Base-by-base conservation (phyloP, 306 rosid species). In the Prunus davidiana region DNA sequence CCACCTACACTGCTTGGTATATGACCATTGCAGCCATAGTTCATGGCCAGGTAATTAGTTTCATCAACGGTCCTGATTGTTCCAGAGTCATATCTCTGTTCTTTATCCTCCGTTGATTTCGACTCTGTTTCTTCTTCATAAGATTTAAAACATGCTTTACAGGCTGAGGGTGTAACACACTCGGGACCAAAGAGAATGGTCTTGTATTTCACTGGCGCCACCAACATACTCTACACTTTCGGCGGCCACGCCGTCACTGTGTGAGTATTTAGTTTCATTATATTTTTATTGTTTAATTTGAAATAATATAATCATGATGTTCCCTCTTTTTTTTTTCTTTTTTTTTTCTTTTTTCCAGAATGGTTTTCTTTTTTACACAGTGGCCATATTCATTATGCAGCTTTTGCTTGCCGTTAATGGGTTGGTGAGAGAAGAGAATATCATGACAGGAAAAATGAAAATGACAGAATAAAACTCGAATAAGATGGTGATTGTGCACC, bases 171-270 rank as follows among this genome's bases (percentile, higher is more conserved):
- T 54, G 98, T 93, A 41, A 82, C 27, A 34, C 98, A 93, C 81
- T 77, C 93, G 12, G 97, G 93, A 75, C 96, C 98, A 69, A 89
- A 76, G n/a, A 79, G 83, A 72, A 0, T 93, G 88, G 97, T 87
- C 20, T 80, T 81, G 86, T 93, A 93, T 82, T 93, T 93, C 91
- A 93, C 98, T 15, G 98, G 98, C 77, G 97, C 98, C 82, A 93
- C 98, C 82, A 93, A 93, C 69, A 90, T 93, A 32, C 93, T 93
- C 43, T 93, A 93, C 88, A 93, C 98, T 84, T 93, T 93, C 90
- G 98, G 98, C 81, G 98, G 98, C 54, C 98, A 93, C 82, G 97
- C 98, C 76, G 93, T 93, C 72, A 93, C 97, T 76, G 98, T 93
- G 98, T 93, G 76, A 91, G 91, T 79, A 28, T 68, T 57, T 50